Base-by-base conservation (phyloP, 1,284 basidiomycete genomes). In the Irpex rosettiformis region DNA sequence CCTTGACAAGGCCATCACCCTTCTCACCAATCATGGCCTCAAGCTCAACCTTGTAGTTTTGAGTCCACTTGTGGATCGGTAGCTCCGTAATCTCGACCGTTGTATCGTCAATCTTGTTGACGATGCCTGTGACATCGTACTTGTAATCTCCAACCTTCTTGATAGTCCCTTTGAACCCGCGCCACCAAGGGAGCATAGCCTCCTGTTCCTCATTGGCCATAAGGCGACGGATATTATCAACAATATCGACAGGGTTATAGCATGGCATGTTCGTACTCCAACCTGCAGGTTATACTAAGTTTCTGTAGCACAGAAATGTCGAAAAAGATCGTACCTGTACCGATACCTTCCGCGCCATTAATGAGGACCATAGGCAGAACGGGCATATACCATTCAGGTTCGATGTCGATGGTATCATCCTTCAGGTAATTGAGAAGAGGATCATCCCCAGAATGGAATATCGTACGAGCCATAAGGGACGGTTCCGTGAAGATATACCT, bases 301-400 rank as follows among this genome's bases (percentile, higher is more conserved):
- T 29, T 28, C 2, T 33, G 55, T 21, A 40, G 55, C 11, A 54
- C 8, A 2, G 21, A 24, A 10, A 53, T 4, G 21, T 55, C 6
- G 24, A 18, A 3, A n/a, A 3, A 30, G 49, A 2, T 68, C 81
- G 68, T 60, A 88, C 92, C 95, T 54, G 97, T 99, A 56, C 97
- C 97, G 68, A 99, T 99, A 78, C 97, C 97, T 66, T 98, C 96
- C 13, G 92, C 88, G 13, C 97, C 97, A 68, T 99, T 99, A 70
- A 99, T 76, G 48, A 99, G 80, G 0, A 98, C 81, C 73, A 97
- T 80, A 0, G 97, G 97, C 0, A 98, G 69, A 21, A 95, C 77
- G 16, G 97, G 96, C 73, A 98, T 82, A 72, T 97, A 99, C 78
- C 88, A 98, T 67, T 96, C 93, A 0, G 97, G 97, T 73, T 99